phyloP scores from a whole-genome alignment of 805 yeast species.

The Candida tibetensis region DNA sequence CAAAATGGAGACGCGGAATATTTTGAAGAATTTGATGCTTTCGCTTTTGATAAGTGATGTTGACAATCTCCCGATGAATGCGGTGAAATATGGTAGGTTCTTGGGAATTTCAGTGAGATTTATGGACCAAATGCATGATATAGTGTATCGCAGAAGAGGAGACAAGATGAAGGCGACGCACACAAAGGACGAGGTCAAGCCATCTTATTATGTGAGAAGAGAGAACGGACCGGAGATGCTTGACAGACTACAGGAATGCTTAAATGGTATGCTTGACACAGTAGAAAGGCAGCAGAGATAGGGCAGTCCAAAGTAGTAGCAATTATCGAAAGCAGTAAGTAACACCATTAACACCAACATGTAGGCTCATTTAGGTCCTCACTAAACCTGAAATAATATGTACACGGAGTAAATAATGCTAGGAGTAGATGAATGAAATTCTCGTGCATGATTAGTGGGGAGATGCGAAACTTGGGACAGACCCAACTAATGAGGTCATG shows the following conservation, averaged over 20 bases:
- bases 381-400: no score
- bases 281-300: no score
- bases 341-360: no score
- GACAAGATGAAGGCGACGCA: conserved; percentile 13
- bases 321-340: no score
- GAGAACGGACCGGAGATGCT: conserved; percentile 9
- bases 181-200: conserved; percentile 16
- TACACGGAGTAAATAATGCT: no score
- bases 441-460: no score
- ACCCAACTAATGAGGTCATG: no score
- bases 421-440: no score
- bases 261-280: conserved; percentile 23
- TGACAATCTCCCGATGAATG: conserved; percentile 25
- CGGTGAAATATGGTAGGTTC: conserved; percentile 27
- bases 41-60: conserved; percentile 31
- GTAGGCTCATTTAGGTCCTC: no score
- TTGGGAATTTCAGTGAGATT: conserved; percentile 24
- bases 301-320: no score
- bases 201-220: conserved; percentile 27
- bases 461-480: no score
- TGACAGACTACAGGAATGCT: conserved; percentile 20
- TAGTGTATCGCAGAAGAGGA: conserved; percentile 15
- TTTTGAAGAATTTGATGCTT: conserved; percentile 34
- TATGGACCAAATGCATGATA: conserved; percentile 31
- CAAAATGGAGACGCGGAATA: conserved; percentile 26